Conservation (phyloP, 805 yeast species). For the Ogataea pignaliae region DNA sequence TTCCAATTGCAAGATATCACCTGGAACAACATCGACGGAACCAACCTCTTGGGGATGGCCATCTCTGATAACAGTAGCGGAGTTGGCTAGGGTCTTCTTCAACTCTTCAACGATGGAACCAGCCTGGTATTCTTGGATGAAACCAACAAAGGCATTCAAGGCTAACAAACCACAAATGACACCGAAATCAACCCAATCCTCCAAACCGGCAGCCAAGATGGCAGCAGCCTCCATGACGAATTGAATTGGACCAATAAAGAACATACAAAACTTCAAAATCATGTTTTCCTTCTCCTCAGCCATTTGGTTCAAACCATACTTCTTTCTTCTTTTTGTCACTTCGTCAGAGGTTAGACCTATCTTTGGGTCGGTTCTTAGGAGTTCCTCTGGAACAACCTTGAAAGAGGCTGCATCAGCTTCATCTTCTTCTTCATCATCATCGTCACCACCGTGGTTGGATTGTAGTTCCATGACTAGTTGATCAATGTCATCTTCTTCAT, state of each 20-base stretch:
- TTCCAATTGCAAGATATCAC: constrained; percentile 89
- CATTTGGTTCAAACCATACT: constrained; percentile 85
- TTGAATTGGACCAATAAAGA: constrained; percentile 91
- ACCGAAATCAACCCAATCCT: constrained; percentile 96
- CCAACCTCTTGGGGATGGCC: constrained; percentile 77
- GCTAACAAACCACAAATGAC: constrained; percentile 78
- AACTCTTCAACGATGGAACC: constrained; percentile 92
- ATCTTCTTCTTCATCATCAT: constrained; percentile 45
- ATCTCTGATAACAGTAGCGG: constrained; percentile 77
- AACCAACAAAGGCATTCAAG: constrained; percentile 85
- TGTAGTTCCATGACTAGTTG: constrained; percentile 74
- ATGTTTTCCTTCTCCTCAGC: constrained; percentile 79
- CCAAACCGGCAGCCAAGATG: constrained; percentile 87
- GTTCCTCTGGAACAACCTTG: constrained; percentile 79
- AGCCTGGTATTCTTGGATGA: constrained; percentile 91
- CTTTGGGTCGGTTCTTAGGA: constrained; percentile 73
- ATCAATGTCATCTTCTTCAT: constrained; percentile 60
- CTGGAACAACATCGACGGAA: constrained; percentile 87
- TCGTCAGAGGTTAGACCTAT: constrained; percentile 73
- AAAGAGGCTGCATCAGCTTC: constrained; percentile 47
- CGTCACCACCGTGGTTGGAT: constrained; percentile 52
- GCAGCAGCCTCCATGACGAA: constrained; percentile 97
- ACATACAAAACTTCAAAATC: constrained; percentile 70
- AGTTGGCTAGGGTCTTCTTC: constrained; percentile 85
- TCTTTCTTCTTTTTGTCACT: constrained; percentile 76